Conservation (phyloP, 2,329 filamentous ascomycete genomes). For the Biscogniauxia sp. region DNA sequence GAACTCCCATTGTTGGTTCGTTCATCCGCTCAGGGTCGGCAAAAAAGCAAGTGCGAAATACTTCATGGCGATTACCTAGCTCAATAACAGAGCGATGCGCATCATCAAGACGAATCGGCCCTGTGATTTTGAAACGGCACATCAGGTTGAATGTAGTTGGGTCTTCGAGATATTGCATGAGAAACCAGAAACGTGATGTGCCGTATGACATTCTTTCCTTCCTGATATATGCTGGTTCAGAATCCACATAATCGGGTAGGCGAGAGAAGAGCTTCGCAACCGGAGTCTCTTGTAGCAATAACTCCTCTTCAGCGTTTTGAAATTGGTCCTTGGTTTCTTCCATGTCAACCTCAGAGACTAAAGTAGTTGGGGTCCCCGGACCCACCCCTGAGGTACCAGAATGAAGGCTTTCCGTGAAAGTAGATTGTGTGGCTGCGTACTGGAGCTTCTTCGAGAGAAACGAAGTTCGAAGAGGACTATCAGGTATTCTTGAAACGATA, state of each 20-base stretch:
- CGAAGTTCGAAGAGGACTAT: background rate
- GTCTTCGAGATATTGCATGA: constrained; percentile 34
- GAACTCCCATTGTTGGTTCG: constrained; percentile 14
- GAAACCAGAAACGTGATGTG: constrained; percentile 41
- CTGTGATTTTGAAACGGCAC: constrained; percentile 29
- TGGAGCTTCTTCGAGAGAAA: background rate
- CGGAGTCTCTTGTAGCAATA: background rate
- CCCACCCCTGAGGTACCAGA: background rate
- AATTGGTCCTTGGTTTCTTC: background rate
- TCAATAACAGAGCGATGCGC: constrained; percentile 34
- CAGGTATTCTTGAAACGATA: background rate
- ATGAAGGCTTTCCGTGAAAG: background rate
- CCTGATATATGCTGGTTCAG: background rate
- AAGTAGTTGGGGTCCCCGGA: background rate
- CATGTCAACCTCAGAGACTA: background rate
- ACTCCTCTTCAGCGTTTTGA: background rate
- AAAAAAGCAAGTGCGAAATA: constrained; percentile 34
- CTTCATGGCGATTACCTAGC: constrained; percentile 33
- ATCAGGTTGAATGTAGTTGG: constrained; percentile 41
- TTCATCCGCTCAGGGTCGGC: constrained; percentile 7
- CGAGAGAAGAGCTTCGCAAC: constrained; percentile 1
- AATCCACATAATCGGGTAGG: background rate
- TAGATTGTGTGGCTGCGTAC: background rate
- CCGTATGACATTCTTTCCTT: constrained; percentile 34
- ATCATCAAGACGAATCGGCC: constrained; percentile 28